phyloP scores from a whole-genome alignment of 2,329 filamentous ascomycete species.

The Biscogniauxia mediterranea region DNA sequence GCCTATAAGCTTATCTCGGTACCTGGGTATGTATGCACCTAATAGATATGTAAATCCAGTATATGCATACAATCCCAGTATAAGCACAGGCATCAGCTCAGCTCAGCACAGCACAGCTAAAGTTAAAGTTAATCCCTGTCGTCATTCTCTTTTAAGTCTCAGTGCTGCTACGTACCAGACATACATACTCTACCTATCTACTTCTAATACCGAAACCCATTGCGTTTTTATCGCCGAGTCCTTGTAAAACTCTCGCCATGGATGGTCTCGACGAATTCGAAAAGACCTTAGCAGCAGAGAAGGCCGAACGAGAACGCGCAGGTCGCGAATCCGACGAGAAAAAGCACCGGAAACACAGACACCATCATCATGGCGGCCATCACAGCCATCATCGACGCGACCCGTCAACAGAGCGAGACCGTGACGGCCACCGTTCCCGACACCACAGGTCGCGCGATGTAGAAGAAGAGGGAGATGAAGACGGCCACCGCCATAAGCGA shows the following conservation, averaged over 20 bases:
- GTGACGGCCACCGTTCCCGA: slow-evolving; percentile 34
- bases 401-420: slow-evolving; percentile 43
- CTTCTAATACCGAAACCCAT: too few species aligned
- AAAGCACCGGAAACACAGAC: slow-evolving; percentile 40
- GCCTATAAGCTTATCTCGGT: too few species aligned
- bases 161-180: too few species aligned
- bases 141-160: too few species aligned
- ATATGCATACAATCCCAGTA: too few species aligned
- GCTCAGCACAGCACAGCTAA: too few species aligned
- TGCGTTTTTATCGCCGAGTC: too few species aligned
- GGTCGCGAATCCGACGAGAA: slow-evolving; percentile 39
- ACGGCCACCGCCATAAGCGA: slow-evolving; percentile 62
- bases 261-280: slow-evolving; percentile 72
- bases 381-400: slow-evolving; percentile 47
- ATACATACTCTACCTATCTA: too few species aligned
- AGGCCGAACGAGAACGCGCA: slow-evolving; percentile 48
- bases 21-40: too few species aligned
- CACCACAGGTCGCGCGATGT: slow-evolving; percentile 36
- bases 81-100: background rate
- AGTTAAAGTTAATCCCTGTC: too few species aligned
- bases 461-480: slow-evolving; percentile 47
- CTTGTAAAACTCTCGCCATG: slow-evolving; percentile 34
- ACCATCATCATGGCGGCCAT: slow-evolving; percentile 38
- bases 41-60: too few species aligned
- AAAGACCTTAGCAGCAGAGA: slow-evolving; percentile 67